A percentile compares a stretch with the other conserved stretches of the same genome.
These are phyloP conservation scores for Sinapis alba DNA, from an alignment of 441 rosid genomes.

Conservation along the genomic window DNA sequence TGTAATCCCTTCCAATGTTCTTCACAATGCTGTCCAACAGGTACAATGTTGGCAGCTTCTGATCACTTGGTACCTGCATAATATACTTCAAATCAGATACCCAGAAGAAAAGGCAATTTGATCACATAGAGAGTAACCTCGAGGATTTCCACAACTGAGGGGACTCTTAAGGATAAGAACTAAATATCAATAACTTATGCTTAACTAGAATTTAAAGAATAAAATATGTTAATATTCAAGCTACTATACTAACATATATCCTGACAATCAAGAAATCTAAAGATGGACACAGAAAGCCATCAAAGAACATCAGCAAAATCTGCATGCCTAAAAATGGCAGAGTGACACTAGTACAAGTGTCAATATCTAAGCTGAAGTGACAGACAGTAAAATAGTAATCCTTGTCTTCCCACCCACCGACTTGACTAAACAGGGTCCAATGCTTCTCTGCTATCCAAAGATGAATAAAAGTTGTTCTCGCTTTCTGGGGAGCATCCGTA, in stretches of 20 bases:
- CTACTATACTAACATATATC: neutral
- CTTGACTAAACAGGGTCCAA: slow-evolving; percentile 15
- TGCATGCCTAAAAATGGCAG: slow-evolving; percentile 1
- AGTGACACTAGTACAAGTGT: neutral
- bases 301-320: neutral
- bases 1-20: slow-evolving; percentile 95
- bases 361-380: neutral
- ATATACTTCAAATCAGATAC: slow-evolving; percentile 50
- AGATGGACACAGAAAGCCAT: slow-evolving; percentile 6
- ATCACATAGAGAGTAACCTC: neutral
- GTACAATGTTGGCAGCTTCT: slow-evolving; percentile 97
- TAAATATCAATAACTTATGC: neutral
- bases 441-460: slow-evolving; percentile 19
- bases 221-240: slow-evolving; percentile 8
- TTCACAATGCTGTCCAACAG: slow-evolving; percentile 98
- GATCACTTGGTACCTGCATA: slow-evolving; percentile 98
- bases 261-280: slow-evolving; percentile 12
- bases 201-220: slow-evolving; percentile 5
- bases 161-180: neutral
- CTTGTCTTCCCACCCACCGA: slow-evolving; percentile 20
- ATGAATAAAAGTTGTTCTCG: neutral
- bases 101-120: slow-evolving; percentile 4
- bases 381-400: neutral
- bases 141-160: neutral
- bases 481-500: slow-evolving; percentile 8